Base-by-base conservation (phyloP, 805 yeast species). In the Kregervanrija delftensis region DNA sequence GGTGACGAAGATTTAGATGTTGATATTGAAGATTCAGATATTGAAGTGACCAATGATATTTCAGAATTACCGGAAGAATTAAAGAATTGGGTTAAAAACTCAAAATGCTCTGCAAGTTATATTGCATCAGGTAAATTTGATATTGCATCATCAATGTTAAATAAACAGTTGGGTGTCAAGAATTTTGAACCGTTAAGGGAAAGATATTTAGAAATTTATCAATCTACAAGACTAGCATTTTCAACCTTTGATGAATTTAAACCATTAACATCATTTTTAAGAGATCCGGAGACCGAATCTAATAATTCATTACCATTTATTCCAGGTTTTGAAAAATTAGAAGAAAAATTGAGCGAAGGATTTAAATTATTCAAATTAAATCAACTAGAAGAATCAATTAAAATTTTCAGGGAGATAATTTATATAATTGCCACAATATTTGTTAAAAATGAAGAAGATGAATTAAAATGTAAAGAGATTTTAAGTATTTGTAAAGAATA, bases 81-180 rank as follows among this genome's bases (percentile, higher is more conserved):
- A 31, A 81, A 82, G 4, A 65, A 66, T 47, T 95, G 99, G 99
- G 76, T 86, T 30, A 83, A 91, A 53, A 87, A 85, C 65, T 86
- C 96, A 13, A 85, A 83, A 50, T 76, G 90, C 45, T 88, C 97
- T 4, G 97, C 96, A 30, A 88, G 87, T 28, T 86, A 88, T 56
- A 89, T 84, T 57, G 97, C 99, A 2, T 89, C 96, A 2, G 99
- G 99, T 56, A 86, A 95, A 4, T 91, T 91, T 61, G 97, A 89
- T 53, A 85, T 91, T 43, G 99, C 98, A 34, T 93, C 96, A 35
- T 95, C 89, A 57, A 77, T 95, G 60, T 75, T 93, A 57, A 81
- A 83, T 69, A 84, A 91, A 58, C 99, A 95, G 66, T 72, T 83
- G 38, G 99, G 97, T 56, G 77, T 87, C 42, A 82, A 78, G 28